These are phyloP conservation scores for Gardenia jasminoides DNA, from an alignment of 257 asterid species.

Conservation along the genomic window DNA sequence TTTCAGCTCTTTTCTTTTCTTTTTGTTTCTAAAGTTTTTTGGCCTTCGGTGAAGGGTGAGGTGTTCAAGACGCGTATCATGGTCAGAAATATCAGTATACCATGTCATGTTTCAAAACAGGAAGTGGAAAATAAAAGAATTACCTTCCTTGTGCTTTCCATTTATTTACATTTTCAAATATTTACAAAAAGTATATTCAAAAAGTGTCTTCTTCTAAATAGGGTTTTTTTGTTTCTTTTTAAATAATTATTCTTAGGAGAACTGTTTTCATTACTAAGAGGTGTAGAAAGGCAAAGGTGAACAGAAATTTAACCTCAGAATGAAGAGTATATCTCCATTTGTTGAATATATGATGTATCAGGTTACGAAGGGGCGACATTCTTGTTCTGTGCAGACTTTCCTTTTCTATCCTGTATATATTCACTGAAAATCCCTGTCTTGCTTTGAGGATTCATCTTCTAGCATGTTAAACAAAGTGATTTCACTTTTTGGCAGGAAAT, in stretches of 20 bases:
- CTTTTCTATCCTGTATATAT: not conserved
- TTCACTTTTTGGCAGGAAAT: slow-evolving; percentile 35
- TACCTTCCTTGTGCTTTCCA: not conserved
- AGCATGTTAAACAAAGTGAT: not conserved
- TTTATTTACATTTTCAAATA: not conserved
- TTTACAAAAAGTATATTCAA: not conserved
- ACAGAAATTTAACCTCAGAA: not conserved
- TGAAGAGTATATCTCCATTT: not conserved
- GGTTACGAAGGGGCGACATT: not conserved
- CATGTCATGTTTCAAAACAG: too few relatives aligned
- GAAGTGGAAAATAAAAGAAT: too few relatives aligned
- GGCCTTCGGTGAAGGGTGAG: too few relatives aligned
- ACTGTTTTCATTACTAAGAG: not conserved
- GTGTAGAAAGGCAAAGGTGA: not conserved
- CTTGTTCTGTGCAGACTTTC: not conserved
- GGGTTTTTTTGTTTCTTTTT: too few relatives aligned
- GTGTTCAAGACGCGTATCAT: too few relatives aligned
- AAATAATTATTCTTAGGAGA: too few relatives aligned
- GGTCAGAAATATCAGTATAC: too few relatives aligned
- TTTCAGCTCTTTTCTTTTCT: too few relatives aligned
- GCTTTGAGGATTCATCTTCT: not conserved
- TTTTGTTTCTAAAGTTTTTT: too few relatives aligned
- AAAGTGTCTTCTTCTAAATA: not conserved
- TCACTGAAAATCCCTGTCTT: not conserved
- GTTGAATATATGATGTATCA: not conserved